Evolutionary conservation across 768 basidiomycete species (phyloP), one percentile per base, ranked within the genome.

Genomic region (Jaapia argillacea): DNA sequence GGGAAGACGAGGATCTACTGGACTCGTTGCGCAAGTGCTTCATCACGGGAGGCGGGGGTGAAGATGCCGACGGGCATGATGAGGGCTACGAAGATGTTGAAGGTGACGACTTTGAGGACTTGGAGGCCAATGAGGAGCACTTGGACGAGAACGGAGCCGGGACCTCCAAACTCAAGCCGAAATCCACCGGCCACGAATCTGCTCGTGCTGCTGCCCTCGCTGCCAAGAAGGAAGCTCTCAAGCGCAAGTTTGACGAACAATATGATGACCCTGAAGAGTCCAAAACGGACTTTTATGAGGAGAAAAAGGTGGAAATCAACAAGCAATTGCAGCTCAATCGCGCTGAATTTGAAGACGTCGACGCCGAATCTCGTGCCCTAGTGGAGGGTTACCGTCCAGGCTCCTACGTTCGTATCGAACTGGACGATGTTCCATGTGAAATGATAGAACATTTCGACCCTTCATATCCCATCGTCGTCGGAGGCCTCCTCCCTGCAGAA

Each of bases 241-340:
- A 96, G 63, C 79, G 81, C 51, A 93, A 94, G 60, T 99, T 99
- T 58, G 89, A 99, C 62, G 88, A 90, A 53, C 85, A 94, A 62
- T 97, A 97, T 61, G 91, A 96, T 58, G 89, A 92, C 51, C 85
- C 86, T 2, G 83, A 86, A 36, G 70, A 74, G 43, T 64, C 79
- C 44, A 84, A 86, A 53, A 63, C 78, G 58, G 88, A 91, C 55
- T 96, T 96, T 55, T 99, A 96, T 67, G 77, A 82, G 40, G 79
- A 84, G 56, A 81, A 85, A 60, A 99, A 97, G 65, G 87, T 86
- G 16, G 90, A 92, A 55, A 87, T 99, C 56, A 77, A 88, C 18
- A 73, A 74, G 6, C 92, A 96, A 55, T 79, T 82, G 23, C 72
- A 77, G 42, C 68, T 93, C 43, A 94, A 94, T 63, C 75, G 74